Evolutionary conservation across 257 asterid genomes (phyloP).

Genomic region (Ballota nigra): DNA sequence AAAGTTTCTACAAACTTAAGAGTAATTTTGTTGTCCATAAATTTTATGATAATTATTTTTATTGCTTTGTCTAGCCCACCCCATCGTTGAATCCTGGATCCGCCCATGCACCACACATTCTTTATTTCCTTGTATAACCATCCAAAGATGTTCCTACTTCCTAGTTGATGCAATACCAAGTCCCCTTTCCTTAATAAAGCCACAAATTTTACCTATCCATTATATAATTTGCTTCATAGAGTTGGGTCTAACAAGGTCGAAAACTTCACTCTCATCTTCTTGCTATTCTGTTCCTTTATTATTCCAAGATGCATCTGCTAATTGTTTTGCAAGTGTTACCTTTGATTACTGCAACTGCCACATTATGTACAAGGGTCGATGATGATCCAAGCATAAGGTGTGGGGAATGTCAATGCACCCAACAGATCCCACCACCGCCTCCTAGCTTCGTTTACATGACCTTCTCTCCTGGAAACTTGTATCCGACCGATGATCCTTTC

Average conservation of each 20-base stretch:
- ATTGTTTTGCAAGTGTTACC: neutral
- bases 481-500: conserved; percentile 38
- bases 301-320: conserved; percentile 10
- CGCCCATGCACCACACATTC: conserved; percentile 19
- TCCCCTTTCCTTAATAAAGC: conserved; percentile 29
- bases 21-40: too few relatives aligned
- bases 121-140: conserved; percentile 23
- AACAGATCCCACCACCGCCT: conserved; percentile 24
- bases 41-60: too few relatives aligned
- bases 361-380: conserved; percentile 19
- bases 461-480: conserved; percentile 18
- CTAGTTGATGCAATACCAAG: conserved; percentile 26
- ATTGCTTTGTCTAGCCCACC: too few relatives aligned
- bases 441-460: conserved; percentile 27
- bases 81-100: too few relatives aligned
- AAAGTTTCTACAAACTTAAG: too few relatives aligned
- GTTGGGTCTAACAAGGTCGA: conserved; percentile 3
- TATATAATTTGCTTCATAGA: neutral
- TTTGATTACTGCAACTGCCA: neutral
- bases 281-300: neutral
- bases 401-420: conserved; percentile 70
- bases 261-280: neutral
- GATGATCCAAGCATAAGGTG: conserved; percentile 49
- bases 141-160: conserved; percentile 25
- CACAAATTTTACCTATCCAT: conserved; percentile 25